A percentile compares a stretch with the other conserved stretches of the same genome.
Conservation (phyloP, 495 filamentous ascomycete species). For the Annulohypoxylon stygium region DNA sequence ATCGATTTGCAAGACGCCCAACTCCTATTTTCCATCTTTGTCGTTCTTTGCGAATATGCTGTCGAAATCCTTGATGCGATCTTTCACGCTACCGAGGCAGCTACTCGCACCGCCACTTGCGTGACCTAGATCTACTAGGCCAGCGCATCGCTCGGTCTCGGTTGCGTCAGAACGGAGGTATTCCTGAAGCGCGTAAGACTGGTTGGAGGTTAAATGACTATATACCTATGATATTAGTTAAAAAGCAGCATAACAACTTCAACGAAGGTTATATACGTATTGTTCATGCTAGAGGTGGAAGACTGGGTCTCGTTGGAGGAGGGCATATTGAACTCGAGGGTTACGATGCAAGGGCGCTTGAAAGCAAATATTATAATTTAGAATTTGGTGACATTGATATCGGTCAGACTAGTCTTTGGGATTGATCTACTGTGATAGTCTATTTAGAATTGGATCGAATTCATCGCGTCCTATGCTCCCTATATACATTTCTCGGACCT, state of each 20-base stretch:
- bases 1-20: not conserved
- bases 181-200: conserved; percentile 1
- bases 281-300: not conserved
- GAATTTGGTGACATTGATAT: not conserved
- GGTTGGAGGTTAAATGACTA: not conserved
- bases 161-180: conserved; percentile 7
- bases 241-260: not conserved
- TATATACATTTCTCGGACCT: not conserved
- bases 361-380: not conserved
- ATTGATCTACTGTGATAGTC: not conserved
- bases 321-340: not conserved
- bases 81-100: not conserved
- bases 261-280: not conserved
- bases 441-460: not conserved
- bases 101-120: not conserved
- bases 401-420: not conserved
- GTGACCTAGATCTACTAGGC: not conserved
- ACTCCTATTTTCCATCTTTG: not conserved
- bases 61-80: not conserved
- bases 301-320: not conserved
- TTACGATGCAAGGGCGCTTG: not conserved
- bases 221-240: not conserved
- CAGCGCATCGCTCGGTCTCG: conserved; percentile 1
- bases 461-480: not conserved
- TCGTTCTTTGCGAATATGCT: not conserved